These are phyloP conservation scores for Pythium coloratum DNA, from an alignment of 352 stramenopile genomes.

Conservation along the genomic window DNA sequence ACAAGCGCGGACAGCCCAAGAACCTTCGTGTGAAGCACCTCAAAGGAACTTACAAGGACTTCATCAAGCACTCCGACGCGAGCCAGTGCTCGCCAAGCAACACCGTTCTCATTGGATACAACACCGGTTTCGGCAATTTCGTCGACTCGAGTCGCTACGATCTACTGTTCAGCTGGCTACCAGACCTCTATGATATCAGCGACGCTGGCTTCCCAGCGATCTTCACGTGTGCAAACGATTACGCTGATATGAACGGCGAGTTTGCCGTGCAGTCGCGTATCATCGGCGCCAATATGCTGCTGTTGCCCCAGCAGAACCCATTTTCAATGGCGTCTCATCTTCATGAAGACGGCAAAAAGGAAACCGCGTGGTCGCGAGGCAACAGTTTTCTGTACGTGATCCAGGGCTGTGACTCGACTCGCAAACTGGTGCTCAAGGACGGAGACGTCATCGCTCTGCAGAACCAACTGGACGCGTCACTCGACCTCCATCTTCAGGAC, in stretches of 20 bases:
- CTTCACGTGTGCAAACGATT: constrained; percentile 81
- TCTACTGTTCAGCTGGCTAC: constrained; percentile 73
- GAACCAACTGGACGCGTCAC: constrained; percentile 43
- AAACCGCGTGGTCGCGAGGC: constrained; percentile 63
- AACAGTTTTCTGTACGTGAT: constrained; percentile 76
- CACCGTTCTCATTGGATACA: constrained; percentile 65
- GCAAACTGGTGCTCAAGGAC: constrained; percentile 21
- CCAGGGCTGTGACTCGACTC: constrained; percentile 37
- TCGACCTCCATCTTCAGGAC: constrained; percentile 59
- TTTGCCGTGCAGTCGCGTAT: constrained; percentile 69
- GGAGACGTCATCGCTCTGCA: constrained; percentile 39
- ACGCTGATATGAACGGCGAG: constrained; percentile 77
- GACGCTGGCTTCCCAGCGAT: constrained; percentile 53
- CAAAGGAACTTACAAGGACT: constrained; percentile 50
- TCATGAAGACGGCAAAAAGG: constrained; percentile 62
- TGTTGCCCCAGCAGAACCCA: constrained; percentile 68
- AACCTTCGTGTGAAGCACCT: constrained; percentile 44
- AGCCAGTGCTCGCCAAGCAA: constrained; percentile 38
- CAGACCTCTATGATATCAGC: constrained; percentile 56
- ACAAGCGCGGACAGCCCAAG: constrained; percentile 5
- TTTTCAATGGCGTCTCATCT: constrained; percentile 74
- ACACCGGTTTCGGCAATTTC: constrained; percentile 82
- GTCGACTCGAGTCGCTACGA: constrained; percentile 49
- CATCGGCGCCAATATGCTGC: constrained; percentile 58
- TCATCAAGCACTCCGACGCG: constrained; percentile 37